Conservation (phyloP, 495 filamentous ascomycete genomes). For the Chaetomium tenue region DNA sequence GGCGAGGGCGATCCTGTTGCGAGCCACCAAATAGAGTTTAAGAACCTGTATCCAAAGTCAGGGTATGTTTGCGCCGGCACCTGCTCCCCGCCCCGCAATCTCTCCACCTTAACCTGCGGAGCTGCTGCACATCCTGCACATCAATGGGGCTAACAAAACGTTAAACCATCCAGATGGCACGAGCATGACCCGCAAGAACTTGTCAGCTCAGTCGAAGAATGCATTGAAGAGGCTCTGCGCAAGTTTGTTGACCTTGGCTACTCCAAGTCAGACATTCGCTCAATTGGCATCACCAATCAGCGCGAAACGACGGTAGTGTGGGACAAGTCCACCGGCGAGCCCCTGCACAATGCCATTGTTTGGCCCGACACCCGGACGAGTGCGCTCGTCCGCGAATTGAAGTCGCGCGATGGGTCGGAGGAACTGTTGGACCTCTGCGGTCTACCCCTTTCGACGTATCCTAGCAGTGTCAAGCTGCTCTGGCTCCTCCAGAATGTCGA, state of each 20-base stretch:
- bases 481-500: slow-evolving; percentile 79
- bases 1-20: slow-evolving; percentile 73
- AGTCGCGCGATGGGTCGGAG: slow-evolving; percentile 62
- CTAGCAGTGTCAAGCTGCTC: slow-evolving; percentile 81
- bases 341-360: slow-evolving; percentile 84
- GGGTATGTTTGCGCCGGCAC: slow-evolving; percentile 61
- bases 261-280: slow-evolving; percentile 68
- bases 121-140: slow-evolving; percentile 15
- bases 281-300: slow-evolving; percentile 92
- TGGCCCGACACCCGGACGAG: slow-evolving; percentile 92
- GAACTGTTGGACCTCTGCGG: slow-evolving; percentile 74
- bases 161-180: slow-evolving; percentile 68
- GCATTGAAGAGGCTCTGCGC: slow-evolving; percentile 78
- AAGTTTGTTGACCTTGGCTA: slow-evolving; percentile 71
- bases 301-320: slow-evolving; percentile 90
- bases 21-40: slow-evolving; percentile 88
- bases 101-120: slow-evolving; percentile 11
- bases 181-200: slow-evolving; percentile 88
- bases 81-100: slow-evolving; percentile 17
- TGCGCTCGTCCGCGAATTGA: slow-evolving; percentile 76
- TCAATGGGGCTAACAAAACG: slow-evolving; percentile 8
- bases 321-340: slow-evolving; percentile 83
- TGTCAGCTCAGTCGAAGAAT: slow-evolving; percentile 72
- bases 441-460: slow-evolving; percentile 89
- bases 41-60: slow-evolving; percentile 81